Conservation (phyloP, 177 flowering plant genomes). For the Tripterygium wilfordii region DNA sequence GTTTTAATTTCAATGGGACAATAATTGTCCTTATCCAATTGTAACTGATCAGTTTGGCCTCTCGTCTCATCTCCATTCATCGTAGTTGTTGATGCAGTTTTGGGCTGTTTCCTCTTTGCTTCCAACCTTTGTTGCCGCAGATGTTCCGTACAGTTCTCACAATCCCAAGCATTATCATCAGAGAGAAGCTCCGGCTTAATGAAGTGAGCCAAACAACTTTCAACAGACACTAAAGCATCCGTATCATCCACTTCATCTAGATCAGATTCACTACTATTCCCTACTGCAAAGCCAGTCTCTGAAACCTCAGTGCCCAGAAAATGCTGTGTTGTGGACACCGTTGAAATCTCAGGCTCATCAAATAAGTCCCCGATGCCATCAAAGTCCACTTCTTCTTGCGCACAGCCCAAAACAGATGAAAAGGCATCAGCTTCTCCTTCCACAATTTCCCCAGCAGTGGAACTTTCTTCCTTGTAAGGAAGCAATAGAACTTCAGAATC, state of each 20-base stretch:
- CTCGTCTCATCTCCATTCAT: slow-evolving; percentile 21
- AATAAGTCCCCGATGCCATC: slow-evolving; percentile 83
- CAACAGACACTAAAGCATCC: slow-evolving; percentile 78
- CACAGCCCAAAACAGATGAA: slow-evolving; percentile 26
- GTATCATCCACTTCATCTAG: slow-evolving; percentile 83
- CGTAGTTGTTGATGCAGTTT: slow-evolving; percentile 5
- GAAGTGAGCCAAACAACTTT: slow-evolving; percentile 71
- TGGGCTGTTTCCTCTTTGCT: slow-evolving; percentile 16
- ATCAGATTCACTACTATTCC: slow-evolving; percentile 72
- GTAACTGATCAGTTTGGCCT: slow-evolving; percentile 5
- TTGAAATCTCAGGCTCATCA: slow-evolving; percentile 65
- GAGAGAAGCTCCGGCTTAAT: slow-evolving; percentile 76
- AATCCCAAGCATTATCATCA: slow-evolving; percentile 86
- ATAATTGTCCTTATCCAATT: slow-evolving; percentile 6
- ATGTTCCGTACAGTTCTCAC: slow-evolving; percentile 74
- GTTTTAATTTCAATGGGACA: slow-evolving; percentile 11
- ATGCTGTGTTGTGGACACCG: slow-evolving; percentile 25
- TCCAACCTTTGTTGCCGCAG: slow-evolving; percentile 23
- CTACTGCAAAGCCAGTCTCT: slow-evolving; percentile 30
- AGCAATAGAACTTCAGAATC: slow-evolving; percentile 57
- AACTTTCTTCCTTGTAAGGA: slow-evolving; percentile 58
- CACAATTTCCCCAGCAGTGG: slow-evolving; percentile 16
- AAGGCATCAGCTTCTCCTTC: slow-evolving; percentile 40
- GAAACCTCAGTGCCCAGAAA: slow-evolving; percentile 19
- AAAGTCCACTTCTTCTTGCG: slow-evolving; percentile 50